phyloP scores from a whole-genome alignment of 495 filamentous ascomycete genomes.

The Hypoxylon perforatum region DNA sequence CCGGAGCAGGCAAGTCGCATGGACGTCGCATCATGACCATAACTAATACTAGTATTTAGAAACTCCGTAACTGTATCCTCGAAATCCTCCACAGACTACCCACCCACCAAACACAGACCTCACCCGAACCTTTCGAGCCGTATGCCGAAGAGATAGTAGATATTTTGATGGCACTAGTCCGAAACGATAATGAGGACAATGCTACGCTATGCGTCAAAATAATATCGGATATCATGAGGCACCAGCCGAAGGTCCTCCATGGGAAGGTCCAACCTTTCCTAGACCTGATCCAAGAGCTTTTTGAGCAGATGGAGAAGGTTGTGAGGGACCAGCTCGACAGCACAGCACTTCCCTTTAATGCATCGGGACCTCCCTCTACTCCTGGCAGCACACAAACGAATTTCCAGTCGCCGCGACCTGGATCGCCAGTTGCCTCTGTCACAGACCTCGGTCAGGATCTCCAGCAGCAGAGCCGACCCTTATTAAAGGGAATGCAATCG shows the following conservation, averaged over 20 bases:
- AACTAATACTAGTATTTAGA: conserved; percentile 61
- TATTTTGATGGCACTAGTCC: conserved; percentile 85
- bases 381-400: conserved; percentile 77
- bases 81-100: conserved; percentile 95
- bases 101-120: conserved; percentile 66
- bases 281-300: conserved; percentile 92
- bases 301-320: conserved; percentile 90
- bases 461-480: conserved; percentile 80
- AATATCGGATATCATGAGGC: conserved; percentile 93
- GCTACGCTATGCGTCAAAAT: conserved; percentile 97
- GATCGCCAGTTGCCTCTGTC: conserved; percentile 83
- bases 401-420: conserved; percentile 85
- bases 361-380: conserved; percentile 75
- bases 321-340: conserved; percentile 94
- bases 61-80: conserved; percentile 88
- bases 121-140: conserved; percentile 82
- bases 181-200: conserved; percentile 97
- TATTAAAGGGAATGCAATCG: conserved; percentile 94
- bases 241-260: conserved; percentile 84
- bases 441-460: conserved; percentile 78
- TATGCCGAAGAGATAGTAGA: conserved; percentile 89
- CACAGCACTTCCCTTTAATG: conserved; percentile 63
- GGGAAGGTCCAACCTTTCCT: conserved; percentile 89
- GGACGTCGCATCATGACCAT: conserved; percentile 17
- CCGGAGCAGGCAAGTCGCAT: conserved; percentile 74